These are phyloP conservation scores for Ascochyta lentis DNA, from an alignment of 2,329 filamentous ascomycete genomes.

Conservation along the genomic window DNA sequence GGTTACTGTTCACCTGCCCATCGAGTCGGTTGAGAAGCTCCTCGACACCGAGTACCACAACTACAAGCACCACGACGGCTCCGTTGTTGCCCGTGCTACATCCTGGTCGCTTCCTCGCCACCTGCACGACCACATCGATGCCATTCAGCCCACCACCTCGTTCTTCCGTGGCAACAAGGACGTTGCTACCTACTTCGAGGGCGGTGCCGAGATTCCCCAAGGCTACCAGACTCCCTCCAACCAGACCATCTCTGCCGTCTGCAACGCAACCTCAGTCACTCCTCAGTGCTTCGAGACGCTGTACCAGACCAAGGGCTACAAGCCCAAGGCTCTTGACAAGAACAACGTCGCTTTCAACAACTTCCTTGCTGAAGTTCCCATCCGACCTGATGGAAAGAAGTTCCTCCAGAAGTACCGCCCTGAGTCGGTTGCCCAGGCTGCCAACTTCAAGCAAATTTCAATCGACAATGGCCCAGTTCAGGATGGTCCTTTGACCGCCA, in stretches of 20 bases:
- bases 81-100: slow-evolving; percentile 59
- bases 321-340: slow-evolving; percentile 50
- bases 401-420: slow-evolving; percentile 65
- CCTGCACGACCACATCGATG: slow-evolving; percentile 64
- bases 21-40: slow-evolving; percentile 60
- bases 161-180: slow-evolving; percentile 53
- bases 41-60: slow-evolving; percentile 58
- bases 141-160: slow-evolving; percentile 66
- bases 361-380: slow-evolving; percentile 58
- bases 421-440: slow-evolving; percentile 53
- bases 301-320: slow-evolving; percentile 63
- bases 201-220: slow-evolving; percentile 30
- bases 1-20: slow-evolving; percentile 61
- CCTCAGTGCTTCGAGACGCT: slow-evolving; percentile 61
- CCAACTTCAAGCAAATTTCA: slow-evolving; percentile 63
- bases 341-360: slow-evolving; percentile 59
- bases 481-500: slow-evolving; percentile 49
- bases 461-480: slow-evolving; percentile 63
- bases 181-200: slow-evolving; percentile 34
- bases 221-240: slow-evolving; percentile 39
- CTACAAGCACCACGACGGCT: slow-evolving; percentile 63
- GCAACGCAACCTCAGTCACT: slow-evolving; percentile 60
- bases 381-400: slow-evolving; percentile 61
- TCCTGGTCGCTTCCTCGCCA: slow-evolving; percentile 65
- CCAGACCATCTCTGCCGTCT: slow-evolving; percentile 50